These are phyloP conservation scores for Aegilops speltoides DNA, from an alignment of 176 grass and related monocot species.

Conservation along the genomic window DNA sequence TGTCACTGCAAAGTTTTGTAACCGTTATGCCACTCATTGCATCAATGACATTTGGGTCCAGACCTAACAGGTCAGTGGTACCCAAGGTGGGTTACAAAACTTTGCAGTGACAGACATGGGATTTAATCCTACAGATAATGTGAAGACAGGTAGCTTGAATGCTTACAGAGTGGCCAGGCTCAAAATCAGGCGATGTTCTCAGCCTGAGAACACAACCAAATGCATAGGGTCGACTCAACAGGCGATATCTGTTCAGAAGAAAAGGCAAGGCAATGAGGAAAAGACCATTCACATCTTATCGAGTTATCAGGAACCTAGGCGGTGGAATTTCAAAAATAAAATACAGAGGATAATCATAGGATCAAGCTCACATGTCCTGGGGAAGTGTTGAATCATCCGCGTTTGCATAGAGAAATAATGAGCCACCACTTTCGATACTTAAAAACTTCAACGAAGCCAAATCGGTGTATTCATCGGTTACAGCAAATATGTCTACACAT, in stretches of 20 bases:
- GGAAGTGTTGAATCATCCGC: slow-evolving; percentile 94
- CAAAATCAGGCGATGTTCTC: slow-evolving; percentile 95
- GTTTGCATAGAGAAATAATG: slow-evolving; percentile 83
- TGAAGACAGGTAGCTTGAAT: slow-evolving; percentile 30
- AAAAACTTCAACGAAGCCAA: slow-evolving; percentile 96
- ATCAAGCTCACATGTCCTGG: slow-evolving; percentile 83
- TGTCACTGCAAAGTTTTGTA: background rate
- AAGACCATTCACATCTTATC: slow-evolving; percentile 8
- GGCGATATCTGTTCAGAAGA: slow-evolving; percentile 62
- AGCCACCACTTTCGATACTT: slow-evolving; percentile 96
- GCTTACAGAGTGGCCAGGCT: slow-evolving; percentile 77
- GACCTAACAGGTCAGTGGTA: background rate
- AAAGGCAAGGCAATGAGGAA: background rate
- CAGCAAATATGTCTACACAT: slow-evolving; percentile 91
- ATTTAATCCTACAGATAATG: background rate
- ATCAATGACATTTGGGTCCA: background rate
- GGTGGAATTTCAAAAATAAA: slow-evolving; percentile 18
- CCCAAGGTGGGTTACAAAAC: background rate
- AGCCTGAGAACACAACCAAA: slow-evolving; percentile 94
- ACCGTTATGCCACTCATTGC: background rate
- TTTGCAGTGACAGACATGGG: background rate
- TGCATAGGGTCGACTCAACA: slow-evolving; percentile 97
- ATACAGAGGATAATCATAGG: background rate
- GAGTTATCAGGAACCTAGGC: background rate
- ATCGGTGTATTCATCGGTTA: slow-evolving; percentile 96